Evolutionary conservation across 2,329 filamentous ascomycete genomes (phyloP).

Genomic region (Xylariaceae sp.): DNA sequence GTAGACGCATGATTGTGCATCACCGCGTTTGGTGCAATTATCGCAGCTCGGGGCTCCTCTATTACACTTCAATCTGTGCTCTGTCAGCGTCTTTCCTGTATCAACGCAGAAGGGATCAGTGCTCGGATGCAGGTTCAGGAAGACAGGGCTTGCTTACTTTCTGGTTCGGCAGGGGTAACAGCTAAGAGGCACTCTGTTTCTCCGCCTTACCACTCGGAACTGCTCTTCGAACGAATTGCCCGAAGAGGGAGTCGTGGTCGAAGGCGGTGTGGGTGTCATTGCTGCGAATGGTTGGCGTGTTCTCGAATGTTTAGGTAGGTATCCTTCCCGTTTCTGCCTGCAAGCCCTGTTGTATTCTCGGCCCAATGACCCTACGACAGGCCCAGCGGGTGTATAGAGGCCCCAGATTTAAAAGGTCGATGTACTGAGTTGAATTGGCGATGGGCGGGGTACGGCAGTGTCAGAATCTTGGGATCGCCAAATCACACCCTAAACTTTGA

Average conservation of each 20-base stretch:
- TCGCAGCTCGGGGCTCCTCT: constrained; percentile 77
- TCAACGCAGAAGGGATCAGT: constrained; percentile 20
- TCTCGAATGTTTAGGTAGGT: constrained; percentile 5
- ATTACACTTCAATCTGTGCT: constrained; percentile 69
- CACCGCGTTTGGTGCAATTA: constrained; percentile 86
- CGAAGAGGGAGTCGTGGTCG: constrained; percentile 71
- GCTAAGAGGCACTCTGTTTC: constrained; percentile 86
- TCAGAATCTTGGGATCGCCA: too few relatives aligned
- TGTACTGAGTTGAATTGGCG: too few relatives aligned
- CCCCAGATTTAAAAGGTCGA: too few relatives aligned
- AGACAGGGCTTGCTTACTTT: constrained; percentile 58
- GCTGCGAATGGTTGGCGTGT: constrained; percentile 22
- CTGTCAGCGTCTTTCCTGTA: constrained; percentile 33
- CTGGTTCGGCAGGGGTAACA: constrained; percentile 87
- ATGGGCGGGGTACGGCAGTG: too few relatives aligned
- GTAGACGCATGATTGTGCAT: constrained; percentile 79
- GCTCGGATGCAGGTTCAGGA: constrained; percentile 10
- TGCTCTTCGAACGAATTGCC: constrained; percentile 78
- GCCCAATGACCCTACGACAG: not conserved
- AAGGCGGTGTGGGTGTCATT: constrained; percentile 75
- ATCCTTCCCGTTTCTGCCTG: constrained; percentile 14
- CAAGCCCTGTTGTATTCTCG: constrained; percentile 19
- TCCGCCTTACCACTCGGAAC: constrained; percentile 83
- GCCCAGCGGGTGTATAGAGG: too few relatives aligned
- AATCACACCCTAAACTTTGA: too few relatives aligned